Evolutionary conservation across 129 eudicot genomes (phyloP), one percentile per base, ranked within the genome.

Genomic region (Chrysanthemum lavandulifolium): DNA sequence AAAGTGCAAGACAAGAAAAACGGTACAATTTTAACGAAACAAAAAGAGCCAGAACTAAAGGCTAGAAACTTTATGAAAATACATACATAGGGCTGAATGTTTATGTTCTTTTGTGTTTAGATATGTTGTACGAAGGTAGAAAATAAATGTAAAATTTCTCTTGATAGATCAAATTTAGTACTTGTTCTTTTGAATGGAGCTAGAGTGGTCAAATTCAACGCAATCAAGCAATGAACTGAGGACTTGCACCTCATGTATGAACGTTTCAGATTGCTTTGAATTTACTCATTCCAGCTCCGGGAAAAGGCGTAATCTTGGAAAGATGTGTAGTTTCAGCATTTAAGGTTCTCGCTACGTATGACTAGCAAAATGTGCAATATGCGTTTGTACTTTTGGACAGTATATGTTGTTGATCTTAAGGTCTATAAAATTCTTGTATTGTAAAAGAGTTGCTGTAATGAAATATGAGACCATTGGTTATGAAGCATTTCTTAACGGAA

Each of bases 1-100:
- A 79, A 57, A 61, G 76, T 23, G 72, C 61, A 63, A 56, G 84
- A 75, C 56, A 68, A 29, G 47, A 66, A 77, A 58, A 85, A 79
- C 29, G 68, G 57, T 33, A 23, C n/a, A 6, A 60, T 19, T 55
- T 43, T 57, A 6, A 57, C 47, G 68, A 84, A 74, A 58, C 79
- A 70, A 13, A 80, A 56, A 7, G 76, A 40, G 18, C 58, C 72
- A 1, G 62, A 56, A 72, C 12, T 51, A 49, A 57, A 73, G 55
- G 73, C 18, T 56, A 59, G 49, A 58, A 40, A 61, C 56, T 78
- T 48, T 57, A 21, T 68, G 86, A 83, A 64, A 67, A 84, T 69
- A 67, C 68, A 74, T 8, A 53, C 66, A 16, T 78, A 78, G 71
- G 65, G 71, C 52, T 50, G 47, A 72, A 16, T 10, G 67, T 72